These are phyloP conservation scores for Fusarium lyarnte DNA, from an alignment of 2,329 filamentous ascomycete species.

Conservation along the genomic window DNA sequence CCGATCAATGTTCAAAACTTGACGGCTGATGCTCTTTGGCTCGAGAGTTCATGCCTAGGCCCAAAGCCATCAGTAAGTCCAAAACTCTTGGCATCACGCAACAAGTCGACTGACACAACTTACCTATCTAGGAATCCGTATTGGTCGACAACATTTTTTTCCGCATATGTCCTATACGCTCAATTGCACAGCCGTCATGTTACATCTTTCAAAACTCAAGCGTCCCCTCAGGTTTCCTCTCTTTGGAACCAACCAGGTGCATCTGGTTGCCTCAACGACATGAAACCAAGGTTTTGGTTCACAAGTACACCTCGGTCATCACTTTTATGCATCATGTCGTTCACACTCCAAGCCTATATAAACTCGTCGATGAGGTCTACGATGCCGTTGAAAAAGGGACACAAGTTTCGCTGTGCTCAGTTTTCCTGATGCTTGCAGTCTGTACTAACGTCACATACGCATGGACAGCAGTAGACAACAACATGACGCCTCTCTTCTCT, in stretches of 20 bases:
- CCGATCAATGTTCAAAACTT: constrained; percentile 47
- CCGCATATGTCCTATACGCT: constrained; percentile 47
- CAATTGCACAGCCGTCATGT: constrained; percentile 46
- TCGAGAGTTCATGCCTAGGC: constrained; percentile 47
- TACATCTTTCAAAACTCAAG: constrained; percentile 46
- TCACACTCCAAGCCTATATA: constrained; percentile 43
- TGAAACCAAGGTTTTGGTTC: constrained; percentile 44
- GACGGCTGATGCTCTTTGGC: constrained; percentile 48
- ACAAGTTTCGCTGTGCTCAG: constrained; percentile 36
- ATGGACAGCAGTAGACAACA: constrained; percentile 45
- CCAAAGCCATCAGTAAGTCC: constrained; percentile 44
- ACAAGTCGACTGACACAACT: background rate
- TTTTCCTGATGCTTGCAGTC: constrained; percentile 45
- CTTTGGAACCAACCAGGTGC: constrained; percentile 45
- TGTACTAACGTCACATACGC: constrained; percentile 46
- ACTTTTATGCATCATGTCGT: constrained; percentile 48
- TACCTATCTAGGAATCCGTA: constrained; percentile 41
- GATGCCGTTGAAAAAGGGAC: constrained; percentile 40
- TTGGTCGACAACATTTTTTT: constrained; percentile 47
- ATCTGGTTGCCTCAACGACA: constrained; percentile 49
- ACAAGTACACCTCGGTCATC: constrained; percentile 46
- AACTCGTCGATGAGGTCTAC: constrained; percentile 46
- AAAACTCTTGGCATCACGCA: no score
- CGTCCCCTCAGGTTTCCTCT: constrained; percentile 32
- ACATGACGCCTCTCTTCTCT: constrained; percentile 40